A percentile compares a stretch with the other conserved stretches of the same genome.
phyloP scores from a whole-genome alignment of 345 rosid genomes.

The Eucalyptus decipiens region DNA sequence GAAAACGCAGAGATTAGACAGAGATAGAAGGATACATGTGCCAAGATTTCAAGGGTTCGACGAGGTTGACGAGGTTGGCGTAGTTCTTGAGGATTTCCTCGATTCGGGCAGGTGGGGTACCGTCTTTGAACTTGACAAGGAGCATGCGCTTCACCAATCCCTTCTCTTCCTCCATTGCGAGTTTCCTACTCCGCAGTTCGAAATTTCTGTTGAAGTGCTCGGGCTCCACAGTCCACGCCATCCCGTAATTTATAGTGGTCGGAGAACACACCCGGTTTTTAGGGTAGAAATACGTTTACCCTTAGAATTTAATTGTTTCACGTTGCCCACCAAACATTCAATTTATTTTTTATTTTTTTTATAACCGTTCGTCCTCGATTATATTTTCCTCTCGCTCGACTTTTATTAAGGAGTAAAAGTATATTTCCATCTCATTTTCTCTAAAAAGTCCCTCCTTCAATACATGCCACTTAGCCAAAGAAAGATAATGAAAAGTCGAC shows the following conservation, averaged over 20 bases:
- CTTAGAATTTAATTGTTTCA: neutral
- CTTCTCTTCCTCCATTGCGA: constrained; percentile 46
- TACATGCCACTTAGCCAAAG: too few species aligned
- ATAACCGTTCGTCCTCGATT: neutral
- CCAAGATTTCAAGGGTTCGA: constrained; percentile 75
- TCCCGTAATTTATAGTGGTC: neutral
- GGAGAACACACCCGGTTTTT: neutral
- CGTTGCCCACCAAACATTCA: neutral
- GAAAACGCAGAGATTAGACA: neutral
- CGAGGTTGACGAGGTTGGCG: constrained; percentile 54
- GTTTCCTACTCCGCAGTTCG: neutral
- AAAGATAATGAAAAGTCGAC: too few species aligned
- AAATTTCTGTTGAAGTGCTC: neutral
- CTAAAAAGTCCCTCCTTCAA: neutral
- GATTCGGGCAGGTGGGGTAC: constrained; percentile 13
- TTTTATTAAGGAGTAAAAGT: neutral
- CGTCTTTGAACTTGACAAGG: constrained; percentile 60
- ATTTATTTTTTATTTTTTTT: too few species aligned
- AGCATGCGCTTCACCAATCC: constrained; percentile 59
- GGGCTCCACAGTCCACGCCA: neutral
- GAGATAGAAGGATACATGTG: constrained; percentile 31
- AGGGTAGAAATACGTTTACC: neutral
- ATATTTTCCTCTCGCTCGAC: neutral
- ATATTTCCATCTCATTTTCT: neutral
- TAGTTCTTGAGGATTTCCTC: constrained; percentile 43